Conservation (phyloP, 2,329 filamentous ascomycete species). For the Dothidotthia symphoricarpi region DNA sequence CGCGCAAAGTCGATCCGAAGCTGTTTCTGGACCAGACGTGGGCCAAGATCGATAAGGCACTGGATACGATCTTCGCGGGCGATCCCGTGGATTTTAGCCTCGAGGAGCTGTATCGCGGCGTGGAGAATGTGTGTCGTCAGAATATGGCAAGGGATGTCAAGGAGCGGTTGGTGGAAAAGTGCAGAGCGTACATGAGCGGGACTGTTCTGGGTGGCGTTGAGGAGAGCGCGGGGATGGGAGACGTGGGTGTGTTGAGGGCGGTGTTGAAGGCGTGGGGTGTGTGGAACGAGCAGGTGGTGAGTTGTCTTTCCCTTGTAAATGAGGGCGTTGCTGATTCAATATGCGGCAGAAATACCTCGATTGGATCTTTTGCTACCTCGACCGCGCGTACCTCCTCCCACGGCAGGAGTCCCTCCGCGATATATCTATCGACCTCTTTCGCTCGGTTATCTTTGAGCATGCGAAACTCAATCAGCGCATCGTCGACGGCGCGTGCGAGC, state of each 20-base stretch:
- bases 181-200: conserved; percentile 61
- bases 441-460: conserved; percentile 59
- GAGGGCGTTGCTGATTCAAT: conserved; percentile 4
- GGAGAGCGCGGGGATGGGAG: conserved; percentile 54
- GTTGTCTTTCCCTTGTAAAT: conserved; percentile 19
- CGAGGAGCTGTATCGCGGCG: conserved; percentile 83
- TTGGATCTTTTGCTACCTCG: conserved; percentile 90
- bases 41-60: conserved; percentile 69
- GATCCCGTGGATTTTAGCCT: conserved; percentile 64
- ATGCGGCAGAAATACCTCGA: conserved; percentile 65
- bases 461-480: conserved; percentile 53
- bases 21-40: conserved; percentile 76
- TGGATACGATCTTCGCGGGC: conserved; percentile 70
- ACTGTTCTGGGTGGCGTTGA: conserved; percentile 60
- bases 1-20: conserved; percentile 64
- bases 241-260: conserved; percentile 63
- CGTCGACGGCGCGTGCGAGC: conserved; percentile 69
- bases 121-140: conserved; percentile 86
- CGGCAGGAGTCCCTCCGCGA: conserved; percentile 77
- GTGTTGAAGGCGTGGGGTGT: conserved; percentile 66
- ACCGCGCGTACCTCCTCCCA: conserved; percentile 81
- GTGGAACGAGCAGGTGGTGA: conserved; percentile 76
- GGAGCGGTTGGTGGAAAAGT: conserved; percentile 62
- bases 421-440: conserved; percentile 74
- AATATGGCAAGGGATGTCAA: conserved; percentile 69